phyloP scores from a whole-genome alignment of 139 green algal species.

The Chlorella sp. region DNA sequence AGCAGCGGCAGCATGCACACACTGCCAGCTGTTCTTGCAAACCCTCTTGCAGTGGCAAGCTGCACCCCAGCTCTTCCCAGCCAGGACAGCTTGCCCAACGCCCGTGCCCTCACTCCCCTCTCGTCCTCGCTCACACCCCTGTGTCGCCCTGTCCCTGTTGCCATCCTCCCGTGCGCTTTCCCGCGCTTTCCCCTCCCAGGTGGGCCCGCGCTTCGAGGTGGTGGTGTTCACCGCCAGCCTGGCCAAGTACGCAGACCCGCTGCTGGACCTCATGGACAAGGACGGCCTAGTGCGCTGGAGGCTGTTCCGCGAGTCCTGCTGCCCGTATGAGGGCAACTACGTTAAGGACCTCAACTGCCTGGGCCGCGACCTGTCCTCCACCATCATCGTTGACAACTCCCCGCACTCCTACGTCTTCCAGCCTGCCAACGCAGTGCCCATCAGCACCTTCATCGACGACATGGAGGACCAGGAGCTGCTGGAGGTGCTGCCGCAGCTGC shows the following conservation, averaged over 20 bases:
- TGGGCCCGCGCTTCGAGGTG: too few species aligned
- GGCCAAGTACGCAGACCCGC: slow-evolving; percentile 83
- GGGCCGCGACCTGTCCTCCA: slow-evolving; percentile 68
- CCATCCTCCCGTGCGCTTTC: too few species aligned
- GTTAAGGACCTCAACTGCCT: slow-evolving; percentile 78
- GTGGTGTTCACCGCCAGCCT: slow-evolving; percentile 92
- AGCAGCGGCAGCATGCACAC: too few species aligned
- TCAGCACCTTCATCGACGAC: slow-evolving; percentile 84
- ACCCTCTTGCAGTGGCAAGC: too few species aligned
- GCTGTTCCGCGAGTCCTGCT: slow-evolving; percentile 92
- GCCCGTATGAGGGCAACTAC: slow-evolving; percentile 59
- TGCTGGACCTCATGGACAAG: slow-evolving; percentile 85
- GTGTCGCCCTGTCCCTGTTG: too few species aligned
- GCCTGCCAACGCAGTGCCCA: slow-evolving; percentile 90
- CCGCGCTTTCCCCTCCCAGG: too few species aligned
- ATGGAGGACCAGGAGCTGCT: slow-evolving; percentile 84
- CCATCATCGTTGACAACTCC: slow-evolving; percentile 97
- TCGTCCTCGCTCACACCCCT: too few species aligned
- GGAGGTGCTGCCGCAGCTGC: slow-evolving; percentile 74
- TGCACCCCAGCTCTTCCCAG: too few species aligned
- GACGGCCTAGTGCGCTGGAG: slow-evolving; percentile 72
- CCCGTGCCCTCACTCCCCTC: too few species aligned
- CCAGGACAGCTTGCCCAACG: too few species aligned
- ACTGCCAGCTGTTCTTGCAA: too few species aligned
- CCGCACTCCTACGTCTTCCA: slow-evolving; percentile 96